These are phyloP conservation scores for Candida germanica DNA, from an alignment of 805 yeast species.

Conservation along the genomic window DNA sequence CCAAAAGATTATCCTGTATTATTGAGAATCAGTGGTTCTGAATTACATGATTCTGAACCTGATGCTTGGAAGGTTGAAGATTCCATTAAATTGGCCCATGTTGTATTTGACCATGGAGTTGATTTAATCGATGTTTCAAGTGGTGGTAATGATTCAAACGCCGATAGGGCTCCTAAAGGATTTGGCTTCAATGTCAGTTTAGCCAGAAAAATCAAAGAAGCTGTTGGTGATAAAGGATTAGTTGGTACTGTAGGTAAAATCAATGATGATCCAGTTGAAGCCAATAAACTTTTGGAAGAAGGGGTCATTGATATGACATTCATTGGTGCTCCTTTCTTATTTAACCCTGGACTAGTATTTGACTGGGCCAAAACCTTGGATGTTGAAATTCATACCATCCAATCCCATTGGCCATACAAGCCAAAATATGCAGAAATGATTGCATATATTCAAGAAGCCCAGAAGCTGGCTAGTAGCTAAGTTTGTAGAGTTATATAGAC, in stretches of 20 bases:
- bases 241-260: conserved; percentile 51
- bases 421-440: conserved; percentile 13
- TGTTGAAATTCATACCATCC: conserved; percentile 25
- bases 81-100: conserved; percentile 37
- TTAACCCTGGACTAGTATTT: conserved; percentile 49
- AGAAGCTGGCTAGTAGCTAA: neutral
- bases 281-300: conserved; percentile 39
- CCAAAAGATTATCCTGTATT: conserved; percentile 46
- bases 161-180: conserved; percentile 17
- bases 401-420: conserved; percentile 24
- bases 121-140: conserved; percentile 54
- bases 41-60: conserved; percentile 33
- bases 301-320: conserved; percentile 47
- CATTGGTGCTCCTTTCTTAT: conserved; percentile 45
- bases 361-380: conserved; percentile 50
- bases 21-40: conserved; percentile 46
- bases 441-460: conserved; percentile 7
- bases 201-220: conserved; percentile 42
- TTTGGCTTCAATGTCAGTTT: conserved; percentile 36
- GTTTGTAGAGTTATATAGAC: neutral
- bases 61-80: conserved; percentile 46
- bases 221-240: conserved; percentile 39
- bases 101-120: conserved; percentile 42
- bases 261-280: conserved; percentile 20
- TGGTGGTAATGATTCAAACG: conserved; percentile 45